Evolutionary conservation across 225 moss, liverwort and hornwort species (phyloP), one percentile per base, ranked within the genome.

Genomic region (Physcomitrellopsis africana): DNA sequence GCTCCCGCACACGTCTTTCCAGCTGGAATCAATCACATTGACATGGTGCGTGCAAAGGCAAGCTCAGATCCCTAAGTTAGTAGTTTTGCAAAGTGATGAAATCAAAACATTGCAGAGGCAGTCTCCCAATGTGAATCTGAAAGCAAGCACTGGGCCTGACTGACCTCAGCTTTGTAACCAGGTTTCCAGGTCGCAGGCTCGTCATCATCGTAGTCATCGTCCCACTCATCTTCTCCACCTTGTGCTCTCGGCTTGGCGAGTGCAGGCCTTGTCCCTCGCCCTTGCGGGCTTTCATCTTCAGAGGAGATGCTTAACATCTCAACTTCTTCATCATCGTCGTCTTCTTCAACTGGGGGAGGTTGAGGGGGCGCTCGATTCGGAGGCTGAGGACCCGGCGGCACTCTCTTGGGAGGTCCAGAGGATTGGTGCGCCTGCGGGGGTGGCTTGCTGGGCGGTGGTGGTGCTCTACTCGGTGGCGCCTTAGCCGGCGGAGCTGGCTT

Each of bases 301-400:
- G 96, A 96, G 18, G 96, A 96, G 53, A 91, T 92, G 67, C 96
- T 96, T 16, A 92, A 85, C 81, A 96, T 84, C 57, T 96, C 96
- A 6, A 89, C 94, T n/a, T 94, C 96, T 18, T 91, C 91, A 18
- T 94, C 91, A 17, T 96, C 96, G 13, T 96, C 92, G 16, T 96
- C 96, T 22, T 90, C 88, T 48, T 84, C 84, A 67, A 73, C 61
- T 29, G 90, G 73, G 26, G 85, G 78, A 43, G 83, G 75, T 42
- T 88, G 80, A 13, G 91, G 90, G 1, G 96, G 89, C 0, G 92
- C 88, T 47, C 92, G 81, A 69, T 89, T 85, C 19, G 91, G 88
- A 44, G 86, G 94, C 65, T 88, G 83, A 29, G 90, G 88, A 2
- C 76, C 83, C 0, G 90, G 87, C 10, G 87, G 87, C 37, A 79